phyloP scores from a whole-genome alignment of 495 filamentous ascomycete genomes.

The Hyaloscypha bicolor region DNA sequence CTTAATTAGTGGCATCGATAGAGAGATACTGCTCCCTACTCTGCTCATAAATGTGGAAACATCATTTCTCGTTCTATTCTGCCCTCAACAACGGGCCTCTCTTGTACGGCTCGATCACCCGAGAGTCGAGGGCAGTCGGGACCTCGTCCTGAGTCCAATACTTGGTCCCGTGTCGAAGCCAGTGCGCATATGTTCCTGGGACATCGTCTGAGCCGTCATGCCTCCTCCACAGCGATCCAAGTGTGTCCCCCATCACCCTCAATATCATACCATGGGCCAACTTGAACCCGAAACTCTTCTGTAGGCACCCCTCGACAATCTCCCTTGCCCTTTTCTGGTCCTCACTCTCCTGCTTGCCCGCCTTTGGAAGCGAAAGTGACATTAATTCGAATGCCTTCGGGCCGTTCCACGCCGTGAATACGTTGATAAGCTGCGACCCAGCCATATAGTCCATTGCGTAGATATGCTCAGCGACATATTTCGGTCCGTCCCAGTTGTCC shows the following conservation, averaged over 20 bases:
- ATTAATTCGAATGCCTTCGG: constrained; percentile 50
- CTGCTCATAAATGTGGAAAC: too few relatives aligned
- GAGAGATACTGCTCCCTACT: too few relatives aligned
- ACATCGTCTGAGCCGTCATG: constrained; percentile 46
- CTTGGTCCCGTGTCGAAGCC: constrained; percentile 46
- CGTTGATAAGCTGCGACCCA: constrained; percentile 53
- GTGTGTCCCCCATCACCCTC: constrained; percentile 43
- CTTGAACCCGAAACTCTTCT: constrained; percentile 53
- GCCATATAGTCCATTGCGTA: constrained; percentile 53
- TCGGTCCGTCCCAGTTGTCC: constrained; percentile 55
- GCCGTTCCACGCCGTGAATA: constrained; percentile 52
- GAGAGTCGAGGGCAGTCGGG: constrained; percentile 37
- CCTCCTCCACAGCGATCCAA: constrained; percentile 51
- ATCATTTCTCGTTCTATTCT: constrained; percentile 22
- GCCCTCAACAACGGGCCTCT: constrained; percentile 40
- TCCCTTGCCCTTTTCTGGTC: constrained; percentile 51
- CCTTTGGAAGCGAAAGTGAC: constrained; percentile 48
- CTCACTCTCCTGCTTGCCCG: constrained; percentile 46
- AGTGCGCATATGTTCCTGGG: constrained; percentile 48
- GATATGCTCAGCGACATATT: constrained; percentile 47
- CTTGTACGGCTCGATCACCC: constrained; percentile 42
- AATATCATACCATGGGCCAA: constrained; percentile 55
- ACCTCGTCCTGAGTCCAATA: constrained; percentile 43
- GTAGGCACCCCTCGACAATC: constrained; percentile 52
- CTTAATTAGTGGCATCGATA: too few relatives aligned